Percentiles rank a stretch among this genome's conserved stretches.
Conservation (phyloP, 1,284 basidiomycete species). For the Cryptococcus neoformans region DNA sequence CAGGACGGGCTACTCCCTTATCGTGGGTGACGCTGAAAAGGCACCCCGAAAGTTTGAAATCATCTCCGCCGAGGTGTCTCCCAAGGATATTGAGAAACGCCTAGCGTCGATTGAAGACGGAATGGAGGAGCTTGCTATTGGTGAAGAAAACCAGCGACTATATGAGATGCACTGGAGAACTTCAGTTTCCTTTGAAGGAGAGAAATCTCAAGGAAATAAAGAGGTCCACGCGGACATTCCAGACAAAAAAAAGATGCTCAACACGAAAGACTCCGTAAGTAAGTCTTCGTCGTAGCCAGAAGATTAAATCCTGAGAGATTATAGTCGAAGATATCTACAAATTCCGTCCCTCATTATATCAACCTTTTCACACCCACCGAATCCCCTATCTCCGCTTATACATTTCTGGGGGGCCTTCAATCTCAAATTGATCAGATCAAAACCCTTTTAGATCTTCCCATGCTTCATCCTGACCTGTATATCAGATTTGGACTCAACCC, state of each 20-base stretch:
- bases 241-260: background rate
- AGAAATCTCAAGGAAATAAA: constrained; percentile 47
- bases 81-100: constrained; percentile 53
- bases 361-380: constrained; percentile 43
- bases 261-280: constrained; percentile 2
- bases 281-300: background rate
- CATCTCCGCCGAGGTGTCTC: constrained; percentile 58
- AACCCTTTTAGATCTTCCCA: constrained; percentile 91
- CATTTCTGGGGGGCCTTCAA: constrained; percentile 81
- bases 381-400: constrained; percentile 49
- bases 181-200: constrained; percentile 21
- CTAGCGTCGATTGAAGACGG: constrained; percentile 59
- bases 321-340: constrained; percentile 22
- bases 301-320: background rate
- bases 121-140: constrained; percentile 26
- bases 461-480: constrained; percentile 86
- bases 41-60: constrained; percentile 54
- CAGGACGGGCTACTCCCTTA: constrained; percentile 59
- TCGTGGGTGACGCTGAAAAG: constrained; percentile 55
- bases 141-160: constrained; percentile 15
- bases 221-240: background rate
- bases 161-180: constrained; percentile 48
- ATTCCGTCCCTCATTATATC: constrained; percentile 40
- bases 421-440: constrained; percentile 85
- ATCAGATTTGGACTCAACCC: constrained; percentile 84